Conservation (phyloP, 2,329 filamentous ascomycete genomes). For the Nannizziopsis arthrosporioides region DNA sequence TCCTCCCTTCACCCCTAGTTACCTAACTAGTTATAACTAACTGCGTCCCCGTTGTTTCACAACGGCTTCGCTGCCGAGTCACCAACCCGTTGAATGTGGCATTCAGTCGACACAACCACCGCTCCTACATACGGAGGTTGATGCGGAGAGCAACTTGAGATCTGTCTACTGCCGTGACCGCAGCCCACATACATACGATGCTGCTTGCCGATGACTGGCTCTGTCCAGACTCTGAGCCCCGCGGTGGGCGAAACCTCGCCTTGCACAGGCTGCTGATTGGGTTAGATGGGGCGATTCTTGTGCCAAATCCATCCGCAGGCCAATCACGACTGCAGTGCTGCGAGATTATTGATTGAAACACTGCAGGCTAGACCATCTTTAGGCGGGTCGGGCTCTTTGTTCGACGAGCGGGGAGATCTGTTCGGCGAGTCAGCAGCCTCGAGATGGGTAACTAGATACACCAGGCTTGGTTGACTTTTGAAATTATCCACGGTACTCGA, state of each 20-base stretch:
- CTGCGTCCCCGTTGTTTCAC: slow-evolving; percentile 2
- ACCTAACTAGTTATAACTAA: neutral
- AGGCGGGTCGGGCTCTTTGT: neutral
- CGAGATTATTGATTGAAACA: slow-evolving; percentile 4
- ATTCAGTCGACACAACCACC: neutral
- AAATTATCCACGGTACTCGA: no score
- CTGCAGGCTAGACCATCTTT: neutral
- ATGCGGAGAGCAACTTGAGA: neutral
- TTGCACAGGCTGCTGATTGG: neutral
- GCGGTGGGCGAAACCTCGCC: neutral
- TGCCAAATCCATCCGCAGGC: neutral
- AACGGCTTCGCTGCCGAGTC: neutral
- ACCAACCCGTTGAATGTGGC: neutral
- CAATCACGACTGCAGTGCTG: slow-evolving; percentile 1
- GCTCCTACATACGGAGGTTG: neutral
- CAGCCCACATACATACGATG: neutral
- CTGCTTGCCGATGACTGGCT: slow-evolving; percentile 4
- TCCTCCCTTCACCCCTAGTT: no score
- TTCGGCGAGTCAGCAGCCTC: no score
- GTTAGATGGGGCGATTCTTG: neutral
- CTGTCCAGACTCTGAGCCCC: neutral
- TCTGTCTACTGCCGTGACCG: neutral
- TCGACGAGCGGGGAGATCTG: neutral
- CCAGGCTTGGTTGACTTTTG: no score
- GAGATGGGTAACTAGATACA: no score